These are phyloP conservation scores for Aspergillus transmontanensis DNA, from an alignment of 2,329 filamentous ascomycete species.

Conservation along the genomic window DNA sequence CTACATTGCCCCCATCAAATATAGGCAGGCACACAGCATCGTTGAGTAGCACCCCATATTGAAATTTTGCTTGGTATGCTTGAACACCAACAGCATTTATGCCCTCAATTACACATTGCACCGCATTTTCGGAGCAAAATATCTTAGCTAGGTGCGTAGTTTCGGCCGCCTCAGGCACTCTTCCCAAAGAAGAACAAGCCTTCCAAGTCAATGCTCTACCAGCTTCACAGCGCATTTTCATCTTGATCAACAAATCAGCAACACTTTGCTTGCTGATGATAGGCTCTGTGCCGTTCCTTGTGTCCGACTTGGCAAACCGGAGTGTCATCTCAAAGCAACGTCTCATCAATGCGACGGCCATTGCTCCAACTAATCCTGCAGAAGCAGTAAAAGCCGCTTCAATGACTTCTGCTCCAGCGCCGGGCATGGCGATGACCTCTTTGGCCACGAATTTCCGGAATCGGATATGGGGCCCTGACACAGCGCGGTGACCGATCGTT, in stretches of 20 bases:
- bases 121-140: conserved; percentile 53
- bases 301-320: conserved; percentile 52
- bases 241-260: conserved; percentile 54
- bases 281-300: conserved; percentile 47
- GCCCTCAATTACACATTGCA: conserved; percentile 52
- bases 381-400: neutral
- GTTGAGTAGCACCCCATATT: neutral
- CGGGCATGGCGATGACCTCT: conserved; percentile 30
- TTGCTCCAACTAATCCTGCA: conserved; percentile 57
- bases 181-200: conserved; percentile 49
- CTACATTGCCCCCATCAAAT: conserved; percentile 59
- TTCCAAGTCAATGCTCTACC: conserved; percentile 57
- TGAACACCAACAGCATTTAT: conserved; percentile 57
- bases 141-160: conserved; percentile 57
- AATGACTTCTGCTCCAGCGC: conserved; percentile 45
- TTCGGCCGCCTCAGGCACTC: conserved; percentile 32
- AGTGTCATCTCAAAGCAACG: conserved; percentile 56
- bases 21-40: conserved; percentile 39
- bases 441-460: neutral
- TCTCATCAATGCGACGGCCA: conserved; percentile 58
- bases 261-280: conserved; percentile 55
- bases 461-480: conserved; percentile 52
- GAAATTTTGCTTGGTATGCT: neutral
- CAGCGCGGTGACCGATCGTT: conserved; percentile 51
- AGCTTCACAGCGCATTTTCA: conserved; percentile 57